Evolutionary conservation across 2,329 filamentous ascomycete species (phyloP), one percentile per base, ranked within the genome.

Genomic region (Talaromyces atroroseus): DNA sequence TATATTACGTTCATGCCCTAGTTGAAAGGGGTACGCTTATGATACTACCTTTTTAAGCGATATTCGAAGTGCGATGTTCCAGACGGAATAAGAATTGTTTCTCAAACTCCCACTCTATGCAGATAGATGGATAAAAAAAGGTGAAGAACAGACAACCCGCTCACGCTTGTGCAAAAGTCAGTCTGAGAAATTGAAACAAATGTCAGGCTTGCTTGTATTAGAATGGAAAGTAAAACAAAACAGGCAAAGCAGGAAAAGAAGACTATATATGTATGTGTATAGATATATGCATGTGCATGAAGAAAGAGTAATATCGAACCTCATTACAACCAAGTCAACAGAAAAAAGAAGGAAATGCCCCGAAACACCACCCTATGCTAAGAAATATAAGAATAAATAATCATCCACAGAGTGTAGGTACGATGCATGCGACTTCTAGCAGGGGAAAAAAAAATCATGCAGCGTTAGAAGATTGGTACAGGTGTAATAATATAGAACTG

Each of bases 341-440:
- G n/a, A 18, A 5, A 46, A 23, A 32, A 16, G 36, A 50, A 58
- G 16, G 40, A 58, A 58, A 50, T 26, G 46, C 51, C 51, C 42
- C 36, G 32, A 45, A n/a, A 58, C 56, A 58, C 56, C 56, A 23
- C 51, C 40, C 52, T 54, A 58, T 58, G 56, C 56, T 49, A 60
- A 57, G 49, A 52, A 49, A 42, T 50, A 45, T 56, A 20, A 50
- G 23, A 36, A 29, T 49, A 54, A 40, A 58, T 32, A 60, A 56
- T 62, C 57, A 56, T 49, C 26, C 40, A 44, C 40, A 7, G 32
- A 23, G 23, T 21, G 40, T 44, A 44, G 38, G 40, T 44, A 44
- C 40, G 40, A 44, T 44, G 40, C 40, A 44, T 44, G 40, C 40
- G 18, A 8, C 14, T 32, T 49, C 18, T 26, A 48, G 29, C 14